Base-by-base conservation (phyloP, 2,329 filamentous ascomycete species). In the Penicillium aurantiogriseum region DNA sequence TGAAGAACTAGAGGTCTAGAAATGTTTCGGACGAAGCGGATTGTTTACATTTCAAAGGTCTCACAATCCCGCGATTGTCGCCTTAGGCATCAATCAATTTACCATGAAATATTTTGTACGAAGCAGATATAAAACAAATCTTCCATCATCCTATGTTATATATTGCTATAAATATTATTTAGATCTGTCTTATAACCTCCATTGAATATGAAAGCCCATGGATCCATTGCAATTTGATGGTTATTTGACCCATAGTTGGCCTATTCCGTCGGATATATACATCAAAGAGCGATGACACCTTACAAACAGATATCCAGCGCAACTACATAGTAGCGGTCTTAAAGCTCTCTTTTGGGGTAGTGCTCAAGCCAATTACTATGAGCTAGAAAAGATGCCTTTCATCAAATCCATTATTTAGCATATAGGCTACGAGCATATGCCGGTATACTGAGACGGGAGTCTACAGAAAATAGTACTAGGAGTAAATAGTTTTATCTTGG, bases 41-140 rank as follows among this genome's bases (percentile, higher is more conserved):
- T 54, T 57, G 50, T 54, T 57, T 57, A 57, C 55, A 57, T 49
- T 49, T 38, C 38, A 13, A 57, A 35, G 44, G 60, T 51, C 58
- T 65, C 27, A 52, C 51, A 36, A 56, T 60, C 42, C 46, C 53
- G 53, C 40, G 19, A 33, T 52, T 19, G 54, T 13, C 19, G 47
- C 54, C 54, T 56, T 19, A 56, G 54, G 54, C 54, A 56, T 11
- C 51, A 33, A 17, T 6, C 8, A 1, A n/a, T 40, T 27, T 45
- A 23, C 33, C 4, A 19, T 52, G 23, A 39, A 21, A 17, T 27
- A 29, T n/a, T 27, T 25, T 11, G n/a, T 40, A 40, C 4, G 4
- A 11, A 46, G 13, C 13, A 17, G 15, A 38, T 21, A 29, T 31
- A 36, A 19, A 27, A 21, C 15, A 27, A 15, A 21, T 23, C 10